Percentiles rank a stretch among this genome's conserved stretches.
Evolutionary conservation across 2,329 filamentous ascomycete species (phyloP).

Genomic region (Penicillium paneum): DNA sequence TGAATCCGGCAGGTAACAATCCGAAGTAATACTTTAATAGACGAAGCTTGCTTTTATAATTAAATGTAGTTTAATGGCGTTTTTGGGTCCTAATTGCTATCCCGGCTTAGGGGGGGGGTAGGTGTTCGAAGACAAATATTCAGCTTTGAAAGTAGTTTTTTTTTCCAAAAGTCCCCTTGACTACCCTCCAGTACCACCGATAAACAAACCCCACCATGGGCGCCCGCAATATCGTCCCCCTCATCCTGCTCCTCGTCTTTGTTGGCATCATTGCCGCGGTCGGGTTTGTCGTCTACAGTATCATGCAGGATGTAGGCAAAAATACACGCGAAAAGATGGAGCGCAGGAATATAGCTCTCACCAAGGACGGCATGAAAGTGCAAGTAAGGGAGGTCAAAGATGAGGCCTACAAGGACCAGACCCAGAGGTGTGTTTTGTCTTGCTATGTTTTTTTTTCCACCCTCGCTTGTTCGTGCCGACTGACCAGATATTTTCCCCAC

Average conservation of each 20-base stretch:
- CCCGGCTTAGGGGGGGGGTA: no score
- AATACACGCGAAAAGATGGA: constrained; percentile 60
- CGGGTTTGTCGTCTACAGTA: constrained; percentile 57
- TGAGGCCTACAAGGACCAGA: constrained; percentile 59
- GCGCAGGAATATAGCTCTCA: constrained; percentile 60
- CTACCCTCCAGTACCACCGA: background rate
- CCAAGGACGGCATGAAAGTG: constrained; percentile 60
- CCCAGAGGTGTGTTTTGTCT: constrained; percentile 48
- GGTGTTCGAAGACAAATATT: no score
- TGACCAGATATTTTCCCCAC: background rate
- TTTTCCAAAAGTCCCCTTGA: background rate
- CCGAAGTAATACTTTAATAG: no score
- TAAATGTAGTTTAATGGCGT: no score
- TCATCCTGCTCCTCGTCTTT: constrained; percentile 56
- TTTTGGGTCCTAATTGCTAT: no score
- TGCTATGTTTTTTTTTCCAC: background rate
- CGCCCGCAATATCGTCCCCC: constrained; percentile 49
- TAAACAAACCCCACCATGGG: constrained; percentile 16
- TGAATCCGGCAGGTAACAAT: no score
- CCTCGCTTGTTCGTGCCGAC: background rate
- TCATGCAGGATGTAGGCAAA: constrained; percentile 57
- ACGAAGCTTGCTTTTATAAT: no score
- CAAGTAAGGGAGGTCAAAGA: constrained; percentile 56
- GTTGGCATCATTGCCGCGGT: constrained; percentile 52
- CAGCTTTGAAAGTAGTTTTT: no score